Conservation (phyloP, 495 filamentous ascomycete genomes). For the Aspergillus egyptiacus region DNA sequence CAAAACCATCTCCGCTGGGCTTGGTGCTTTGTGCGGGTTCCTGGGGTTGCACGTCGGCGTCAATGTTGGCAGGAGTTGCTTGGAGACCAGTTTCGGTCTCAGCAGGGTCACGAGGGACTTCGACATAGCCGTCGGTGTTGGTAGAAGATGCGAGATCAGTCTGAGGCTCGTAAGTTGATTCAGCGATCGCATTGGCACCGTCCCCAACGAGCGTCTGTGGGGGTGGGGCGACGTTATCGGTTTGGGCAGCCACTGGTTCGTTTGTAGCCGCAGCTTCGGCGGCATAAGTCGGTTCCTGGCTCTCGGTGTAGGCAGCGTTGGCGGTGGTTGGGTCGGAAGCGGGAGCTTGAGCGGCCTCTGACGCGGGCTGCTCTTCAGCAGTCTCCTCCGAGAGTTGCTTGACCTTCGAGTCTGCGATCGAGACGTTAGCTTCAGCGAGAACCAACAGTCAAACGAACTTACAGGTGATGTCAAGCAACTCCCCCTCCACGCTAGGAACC, state of each 20-base stretch:
- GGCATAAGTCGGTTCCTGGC: constrained; percentile 39
- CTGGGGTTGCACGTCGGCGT: constrained; percentile 19
- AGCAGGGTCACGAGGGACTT: constrained; percentile 65
- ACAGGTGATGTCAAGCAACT: constrained; percentile 70
- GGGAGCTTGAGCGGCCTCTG: constrained; percentile 34
- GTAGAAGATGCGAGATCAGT: constrained; percentile 39
- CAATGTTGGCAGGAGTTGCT: constrained; percentile 50
- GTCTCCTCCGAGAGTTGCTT: constrained; percentile 42
- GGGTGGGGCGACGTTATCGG: constrained; percentile 37
- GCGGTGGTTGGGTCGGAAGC: constrained; percentile 69
- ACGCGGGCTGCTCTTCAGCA: constrained; percentile 27
- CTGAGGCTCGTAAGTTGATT: constrained; percentile 60
- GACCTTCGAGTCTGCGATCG: constrained; percentile 55
- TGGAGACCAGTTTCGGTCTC: constrained; percentile 65
- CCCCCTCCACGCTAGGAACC: constrained; percentile 57
- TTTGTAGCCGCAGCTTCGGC: constrained; percentile 18
- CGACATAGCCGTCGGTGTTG: constrained; percentile 68
- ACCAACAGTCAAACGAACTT: constrained; percentile 28
- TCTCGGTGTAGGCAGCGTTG: constrained; percentile 72
- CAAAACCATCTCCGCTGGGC: constrained; percentile 69
- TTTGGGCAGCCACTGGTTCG: constrained; percentile 18
- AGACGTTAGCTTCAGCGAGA: constrained; percentile 22
- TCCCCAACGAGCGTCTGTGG: constrained; percentile 52
- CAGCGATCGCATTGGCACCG: constrained; percentile 62
- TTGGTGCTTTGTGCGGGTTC: constrained; percentile 34